Conservation (phyloP, 306 rosid species). For the Ammopiptanthus mongolicus region DNA sequence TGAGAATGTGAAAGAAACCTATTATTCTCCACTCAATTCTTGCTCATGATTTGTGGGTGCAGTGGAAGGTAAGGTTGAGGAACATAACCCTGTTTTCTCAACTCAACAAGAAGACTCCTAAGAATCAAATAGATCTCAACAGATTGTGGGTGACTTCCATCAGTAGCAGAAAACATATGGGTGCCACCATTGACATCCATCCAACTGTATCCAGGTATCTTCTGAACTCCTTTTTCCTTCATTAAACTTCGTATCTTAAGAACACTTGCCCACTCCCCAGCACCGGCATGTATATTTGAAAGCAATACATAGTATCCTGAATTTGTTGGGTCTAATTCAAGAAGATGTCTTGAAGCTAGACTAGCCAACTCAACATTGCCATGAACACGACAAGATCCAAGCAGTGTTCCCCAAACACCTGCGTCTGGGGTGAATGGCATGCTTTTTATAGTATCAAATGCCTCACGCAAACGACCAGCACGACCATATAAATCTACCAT, state of each 20-base stretch:
- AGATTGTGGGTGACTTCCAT: constrained; percentile 60
- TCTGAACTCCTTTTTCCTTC: constrained; percentile 71
- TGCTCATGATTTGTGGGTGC: constrained; percentile 48
- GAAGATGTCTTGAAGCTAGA: constrained; percentile 55
- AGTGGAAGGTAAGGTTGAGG: constrained; percentile 68
- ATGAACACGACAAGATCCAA: constrained; percentile 81
- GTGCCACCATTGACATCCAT: constrained; percentile 63
- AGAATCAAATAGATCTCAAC: constrained; percentile 49
- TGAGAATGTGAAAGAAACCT: constrained; percentile 11
- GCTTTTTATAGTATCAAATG: constrained; percentile 57
- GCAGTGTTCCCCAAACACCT: constrained; percentile 86
- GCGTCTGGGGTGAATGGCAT: constrained; percentile 80
- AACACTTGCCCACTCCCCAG: constrained; percentile 70
- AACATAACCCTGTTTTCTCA: constrained; percentile 70
- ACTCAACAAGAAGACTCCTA: constrained; percentile 55
- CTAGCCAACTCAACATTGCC: constrained; percentile 71
- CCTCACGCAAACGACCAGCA: constrained; percentile 60
- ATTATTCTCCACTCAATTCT: constrained; percentile 18
- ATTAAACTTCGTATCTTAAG: constrained; percentile 56
- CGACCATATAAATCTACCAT: constrained; percentile 79
- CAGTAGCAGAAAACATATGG: constrained; percentile 71
- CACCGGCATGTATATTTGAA: constrained; percentile 65
- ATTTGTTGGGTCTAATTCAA: constrained; percentile 63
- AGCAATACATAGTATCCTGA: constrained; percentile 79
- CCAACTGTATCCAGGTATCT: constrained; percentile 81